Evolutionary conservation across 169 alveolate species (phyloP).

Genomic region (Plasmodium gonderi): DNA sequence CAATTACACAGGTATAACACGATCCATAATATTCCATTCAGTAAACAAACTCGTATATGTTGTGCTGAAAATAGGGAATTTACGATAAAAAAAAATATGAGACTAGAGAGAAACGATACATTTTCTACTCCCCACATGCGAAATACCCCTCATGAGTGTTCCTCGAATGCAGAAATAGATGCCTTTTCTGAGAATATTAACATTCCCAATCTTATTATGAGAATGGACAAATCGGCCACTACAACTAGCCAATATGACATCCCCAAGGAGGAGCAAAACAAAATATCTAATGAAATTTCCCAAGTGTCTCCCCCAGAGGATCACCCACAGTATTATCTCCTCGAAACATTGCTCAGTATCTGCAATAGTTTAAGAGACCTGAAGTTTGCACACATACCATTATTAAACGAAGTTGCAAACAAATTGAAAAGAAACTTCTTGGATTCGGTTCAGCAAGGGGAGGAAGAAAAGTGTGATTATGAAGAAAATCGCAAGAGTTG

Average conservation of each 20-base stretch:
- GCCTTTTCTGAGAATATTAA: too few relatives aligned
- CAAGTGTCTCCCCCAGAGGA: not conserved
- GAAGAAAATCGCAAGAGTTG: not conserved
- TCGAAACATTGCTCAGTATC: conserved; percentile 11
- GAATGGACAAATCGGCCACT: not conserved
- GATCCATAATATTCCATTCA: too few relatives aligned
- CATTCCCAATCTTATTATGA: not conserved
- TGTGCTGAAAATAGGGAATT: too few relatives aligned
- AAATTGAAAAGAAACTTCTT: conserved; percentile 9
- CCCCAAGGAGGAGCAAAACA: too few relatives aligned
- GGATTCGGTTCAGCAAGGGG: not conserved
- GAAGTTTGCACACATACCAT: conserved; percentile 20
- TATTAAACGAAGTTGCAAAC: conserved; percentile 27
- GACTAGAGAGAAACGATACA: too few relatives aligned
- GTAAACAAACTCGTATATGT: too few relatives aligned
- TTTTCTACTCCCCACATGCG: too few relatives aligned
- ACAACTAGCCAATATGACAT: not conserved
- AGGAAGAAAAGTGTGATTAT: not conserved
- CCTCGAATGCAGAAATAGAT: too few relatives aligned
- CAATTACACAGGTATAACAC: too few relatives aligned
- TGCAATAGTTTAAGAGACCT: conserved; percentile 33
- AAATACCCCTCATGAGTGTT: too few relatives aligned
- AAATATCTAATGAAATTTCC: not conserved
- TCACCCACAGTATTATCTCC: not conserved
- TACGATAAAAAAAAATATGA: too few relatives aligned